Percentiles rank a stretch among this genome's conserved stretches.
These are phyloP conservation scores for Phanerochaete sordida DNA, from an alignment of 768 basidiomycete genomes.

Conservation along the genomic window DNA sequence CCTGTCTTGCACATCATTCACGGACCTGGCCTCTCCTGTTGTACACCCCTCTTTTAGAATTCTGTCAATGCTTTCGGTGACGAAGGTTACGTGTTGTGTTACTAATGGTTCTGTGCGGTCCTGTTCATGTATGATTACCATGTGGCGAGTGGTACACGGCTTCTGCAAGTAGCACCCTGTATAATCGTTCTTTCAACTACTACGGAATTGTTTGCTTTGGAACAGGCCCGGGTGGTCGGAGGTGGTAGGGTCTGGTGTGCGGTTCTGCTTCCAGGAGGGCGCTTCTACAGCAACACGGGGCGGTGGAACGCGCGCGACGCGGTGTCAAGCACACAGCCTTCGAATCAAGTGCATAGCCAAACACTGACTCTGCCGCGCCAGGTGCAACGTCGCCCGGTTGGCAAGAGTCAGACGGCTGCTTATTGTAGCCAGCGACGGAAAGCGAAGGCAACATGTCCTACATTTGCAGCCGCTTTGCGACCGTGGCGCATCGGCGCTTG, in stretches of 20 bases:
- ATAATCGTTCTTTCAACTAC: background rate
- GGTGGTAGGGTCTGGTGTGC: too few relatives aligned
- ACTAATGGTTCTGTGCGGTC: background rate
- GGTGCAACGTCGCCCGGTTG: background rate
- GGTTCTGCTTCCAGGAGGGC: too few relatives aligned
- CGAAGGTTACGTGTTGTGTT: constrained; percentile 5
- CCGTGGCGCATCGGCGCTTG: constrained; percentile 5
- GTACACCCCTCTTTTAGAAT: background rate
- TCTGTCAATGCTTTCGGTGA: background rate
- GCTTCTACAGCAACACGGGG: background rate
- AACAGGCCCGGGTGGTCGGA: background rate
- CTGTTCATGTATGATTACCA: background rate
- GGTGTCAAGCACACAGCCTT: constrained; percentile 7
- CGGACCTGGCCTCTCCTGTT: background rate
- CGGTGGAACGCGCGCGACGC: background rate
- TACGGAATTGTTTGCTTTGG: background rate
- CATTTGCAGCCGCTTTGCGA: constrained; percentile 3
- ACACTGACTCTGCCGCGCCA: background rate
- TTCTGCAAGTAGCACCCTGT: background rate
- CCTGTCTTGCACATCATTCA: background rate
- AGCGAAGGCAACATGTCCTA: background rate
- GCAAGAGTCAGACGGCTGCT: background rate
- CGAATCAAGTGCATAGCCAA: background rate
- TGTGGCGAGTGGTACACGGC: background rate
- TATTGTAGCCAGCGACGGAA: background rate